Percentiles rank a stretch among this genome's conserved stretches.
phyloP scores from a whole-genome alignment of 73 alveolate species.

The Vitrella brassicaformis region DNA sequence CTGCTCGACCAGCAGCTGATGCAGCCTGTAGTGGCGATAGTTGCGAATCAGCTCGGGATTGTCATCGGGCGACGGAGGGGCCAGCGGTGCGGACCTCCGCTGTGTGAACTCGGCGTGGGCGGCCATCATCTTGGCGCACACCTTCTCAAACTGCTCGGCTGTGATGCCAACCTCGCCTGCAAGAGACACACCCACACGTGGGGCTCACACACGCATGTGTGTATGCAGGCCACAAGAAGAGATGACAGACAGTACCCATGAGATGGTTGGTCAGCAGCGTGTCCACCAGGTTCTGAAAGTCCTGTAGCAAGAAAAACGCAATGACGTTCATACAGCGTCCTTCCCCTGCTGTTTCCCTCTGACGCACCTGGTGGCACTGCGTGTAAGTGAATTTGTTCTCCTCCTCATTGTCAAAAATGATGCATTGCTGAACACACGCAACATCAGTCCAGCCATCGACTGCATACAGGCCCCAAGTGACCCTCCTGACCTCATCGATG shows the following conservation, averaged over 20 bases:
- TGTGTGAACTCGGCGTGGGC: too few species aligned
- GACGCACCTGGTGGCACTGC: slow-evolving; percentile 46
- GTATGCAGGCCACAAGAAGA: too few species aligned
- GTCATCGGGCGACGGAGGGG: too few species aligned
- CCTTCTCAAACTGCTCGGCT: slow-evolving; percentile 49
- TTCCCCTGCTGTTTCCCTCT: neutral
- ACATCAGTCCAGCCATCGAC: too few species aligned
- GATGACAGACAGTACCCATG: too few species aligned
- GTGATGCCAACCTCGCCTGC: slow-evolving; percentile 65
- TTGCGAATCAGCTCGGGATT: too few species aligned
- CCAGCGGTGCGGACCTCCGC: too few species aligned
- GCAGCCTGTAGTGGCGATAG: slow-evolving; percentile 2
- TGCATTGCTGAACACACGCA: slow-evolving; percentile 73
- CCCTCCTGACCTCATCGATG: too few species aligned
- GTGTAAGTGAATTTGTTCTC: slow-evolving; percentile 71
- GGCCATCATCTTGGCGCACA: slow-evolving; percentile 42
- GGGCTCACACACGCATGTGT: too few species aligned
- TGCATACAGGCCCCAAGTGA: too few species aligned
- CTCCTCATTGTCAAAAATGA: slow-evolving; percentile 68
- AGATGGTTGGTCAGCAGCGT: slow-evolving; percentile 54
- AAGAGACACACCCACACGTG: too few species aligned
- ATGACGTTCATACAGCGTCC: neutral
- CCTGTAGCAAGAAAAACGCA: slow-evolving; percentile 15
- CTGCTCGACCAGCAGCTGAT: slow-evolving; percentile 41
- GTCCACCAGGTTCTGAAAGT: slow-evolving; percentile 65